These are phyloP conservation scores for Candida tropicalis DNA, from an alignment of 1,139 yeast genomes.

Conservation along the genomic window DNA sequence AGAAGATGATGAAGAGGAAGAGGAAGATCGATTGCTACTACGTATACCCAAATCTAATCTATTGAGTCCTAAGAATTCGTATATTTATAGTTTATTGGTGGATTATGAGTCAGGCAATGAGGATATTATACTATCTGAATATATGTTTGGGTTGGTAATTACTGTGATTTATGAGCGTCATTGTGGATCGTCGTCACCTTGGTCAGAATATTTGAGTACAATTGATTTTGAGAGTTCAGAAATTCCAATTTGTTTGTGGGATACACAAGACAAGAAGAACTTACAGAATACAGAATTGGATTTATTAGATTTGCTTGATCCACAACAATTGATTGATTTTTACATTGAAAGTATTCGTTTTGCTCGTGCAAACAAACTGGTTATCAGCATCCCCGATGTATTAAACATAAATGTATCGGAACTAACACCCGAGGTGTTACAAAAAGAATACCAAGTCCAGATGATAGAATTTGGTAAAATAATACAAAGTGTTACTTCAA, in stretches of 20 bases:
- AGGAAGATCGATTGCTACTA: conserved; percentile 33
- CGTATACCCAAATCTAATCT: conserved; percentile 56
- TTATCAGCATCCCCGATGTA: conserved; percentile 43
- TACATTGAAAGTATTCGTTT: conserved; percentile 55
- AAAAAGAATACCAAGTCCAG: conserved; percentile 18
- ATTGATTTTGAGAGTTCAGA: conserved; percentile 41
- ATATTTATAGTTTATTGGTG: conserved; percentile 64
- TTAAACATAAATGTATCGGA: conserved; percentile 23
- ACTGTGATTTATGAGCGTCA: conserved; percentile 71
- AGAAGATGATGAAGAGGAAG: conserved; percentile 30
- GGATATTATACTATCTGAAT: conserved; percentile 42
- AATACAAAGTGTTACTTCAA: conserved; percentile 64
- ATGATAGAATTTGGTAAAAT: conserved; percentile 51
- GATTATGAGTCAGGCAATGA: conserved; percentile 43
- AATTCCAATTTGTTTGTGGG: conserved; percentile 70
- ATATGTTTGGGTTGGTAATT: conserved; percentile 67
- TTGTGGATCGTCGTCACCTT: conserved; percentile 62
- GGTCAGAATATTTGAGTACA: conserved; percentile 67
- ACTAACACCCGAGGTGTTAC: conserved; percentile 3
- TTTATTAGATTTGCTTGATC: conserved; percentile 61
- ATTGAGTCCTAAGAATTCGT: conserved; percentile 60
- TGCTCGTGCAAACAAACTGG: conserved; percentile 35
- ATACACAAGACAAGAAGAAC: conserved; percentile 44
- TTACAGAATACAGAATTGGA: conserved; percentile 72
- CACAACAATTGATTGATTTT: conserved; percentile 56